phyloP scores from a whole-genome alignment of 2,329 filamentous ascomycete species.

The Penicillium sp. region DNA sequence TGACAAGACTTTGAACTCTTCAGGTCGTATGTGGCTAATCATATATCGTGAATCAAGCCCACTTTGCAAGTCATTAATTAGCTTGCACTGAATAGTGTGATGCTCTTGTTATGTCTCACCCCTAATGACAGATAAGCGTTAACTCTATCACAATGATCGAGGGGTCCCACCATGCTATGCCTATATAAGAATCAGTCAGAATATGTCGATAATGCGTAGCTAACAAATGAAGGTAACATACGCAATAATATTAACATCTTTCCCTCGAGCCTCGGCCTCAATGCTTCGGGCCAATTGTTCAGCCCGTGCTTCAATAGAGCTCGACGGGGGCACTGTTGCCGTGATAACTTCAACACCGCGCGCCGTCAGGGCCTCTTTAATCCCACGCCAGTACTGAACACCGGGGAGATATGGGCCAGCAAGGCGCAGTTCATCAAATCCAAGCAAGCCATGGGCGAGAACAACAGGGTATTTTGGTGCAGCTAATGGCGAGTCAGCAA shows the following conservation, averaged over 20 bases:
- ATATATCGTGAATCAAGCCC: conserved; percentile 57
- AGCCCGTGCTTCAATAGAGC: conserved; percentile 51
- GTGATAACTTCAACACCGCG: conserved; percentile 55
- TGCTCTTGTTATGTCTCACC: conserved; percentile 21
- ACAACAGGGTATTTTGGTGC: conserved; percentile 51
- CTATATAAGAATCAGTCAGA: conserved; percentile 17
- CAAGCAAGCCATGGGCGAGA: conserved; percentile 56
- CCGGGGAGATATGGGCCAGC: conserved; percentile 48
- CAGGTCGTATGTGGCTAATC: conserved; percentile 51
- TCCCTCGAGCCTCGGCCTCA: conserved; percentile 45
- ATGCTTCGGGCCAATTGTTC: conserved; percentile 48
- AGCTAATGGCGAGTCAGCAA: conserved; percentile 15
- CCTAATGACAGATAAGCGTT: conserved; percentile 20
- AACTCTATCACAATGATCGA: neutral
- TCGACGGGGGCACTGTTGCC: conserved; percentile 51
- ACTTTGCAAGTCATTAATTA: conserved; percentile 29
- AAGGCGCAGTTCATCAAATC: conserved; percentile 55
- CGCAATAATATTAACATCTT: conserved; percentile 57
- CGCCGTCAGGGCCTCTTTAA: conserved; percentile 49
- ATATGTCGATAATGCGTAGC: neutral
- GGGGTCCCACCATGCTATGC: conserved; percentile 41
- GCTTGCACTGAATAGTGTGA: conserved; percentile 9
- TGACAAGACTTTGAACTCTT: conserved; percentile 66
- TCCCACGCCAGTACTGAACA: conserved; percentile 57
- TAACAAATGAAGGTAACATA: conserved; percentile 30